Conservation (phyloP, 441 rosid genomes). For the Pelargonium fulgidum region DNA sequence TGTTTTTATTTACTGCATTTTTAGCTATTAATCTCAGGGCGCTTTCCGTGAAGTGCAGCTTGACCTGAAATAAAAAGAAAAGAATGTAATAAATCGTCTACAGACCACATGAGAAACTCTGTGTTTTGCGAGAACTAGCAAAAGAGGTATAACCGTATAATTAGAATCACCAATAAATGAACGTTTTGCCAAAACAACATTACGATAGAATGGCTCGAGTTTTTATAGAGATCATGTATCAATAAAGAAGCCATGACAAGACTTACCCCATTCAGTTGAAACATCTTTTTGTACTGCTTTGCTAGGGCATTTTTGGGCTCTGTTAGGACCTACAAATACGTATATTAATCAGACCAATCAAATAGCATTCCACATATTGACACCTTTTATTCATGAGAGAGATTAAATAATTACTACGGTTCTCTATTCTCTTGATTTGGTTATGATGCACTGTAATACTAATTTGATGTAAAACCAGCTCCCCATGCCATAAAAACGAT, state of each 20-base stretch:
- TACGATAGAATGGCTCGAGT: no score
- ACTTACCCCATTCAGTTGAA: constrained; percentile 87
- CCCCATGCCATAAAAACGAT: no score
- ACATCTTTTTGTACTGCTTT: constrained; percentile 91
- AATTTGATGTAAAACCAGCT: no score
- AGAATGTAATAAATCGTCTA: constrained; percentile 5
- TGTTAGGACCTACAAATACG: constrained; percentile 59
- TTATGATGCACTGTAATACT: no score
- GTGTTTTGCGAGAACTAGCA: no score
- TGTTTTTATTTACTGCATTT: constrained; percentile 79
- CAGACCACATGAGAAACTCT: background rate
- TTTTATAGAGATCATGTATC: background rate
- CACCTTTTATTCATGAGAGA: no score
- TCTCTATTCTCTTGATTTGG: no score
- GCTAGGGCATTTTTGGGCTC: constrained; percentile 96
- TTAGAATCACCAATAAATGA: no score
- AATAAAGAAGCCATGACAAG: constrained; percentile 12
- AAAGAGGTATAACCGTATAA: no score
- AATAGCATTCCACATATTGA: no score
- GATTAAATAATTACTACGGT: no score
- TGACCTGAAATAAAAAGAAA: constrained; percentile 48
- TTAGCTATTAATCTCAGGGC: constrained; percentile 77
- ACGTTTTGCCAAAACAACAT: no score
- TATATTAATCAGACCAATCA: background rate
- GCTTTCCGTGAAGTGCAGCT: constrained; percentile 65